Base-by-base conservation (phyloP, 1,284 basidiomycete genomes). In the Mrakiaceae sp. region DNA sequence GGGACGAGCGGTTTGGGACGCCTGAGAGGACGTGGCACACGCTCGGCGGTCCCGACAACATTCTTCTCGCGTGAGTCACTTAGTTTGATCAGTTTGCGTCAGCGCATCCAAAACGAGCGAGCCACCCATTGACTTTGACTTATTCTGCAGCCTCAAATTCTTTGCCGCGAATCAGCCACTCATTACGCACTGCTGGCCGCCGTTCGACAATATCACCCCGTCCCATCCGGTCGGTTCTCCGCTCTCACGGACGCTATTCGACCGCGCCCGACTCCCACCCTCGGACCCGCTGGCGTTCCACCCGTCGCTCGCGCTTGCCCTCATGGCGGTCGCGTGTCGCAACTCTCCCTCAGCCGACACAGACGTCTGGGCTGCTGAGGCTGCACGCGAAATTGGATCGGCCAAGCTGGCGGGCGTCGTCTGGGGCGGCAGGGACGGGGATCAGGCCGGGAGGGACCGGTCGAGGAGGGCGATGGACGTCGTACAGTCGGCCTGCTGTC, bases 391-490 rank as follows among this genome's bases (percentile, higher is more conserved):
- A 44, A 64, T 64, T 39, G 14, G 58, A 11, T 57, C 46, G 5
- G 51, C 57, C 10, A 58, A 57, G 14, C n/a, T 64, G 4, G 51
- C 56, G 49, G 55, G 49, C 40, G 44, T 49, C 39, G 27, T 12
- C 14, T 53, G 14, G 14, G 9, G 7, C 14, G 14, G 14, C 8
- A 53, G 16, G 10, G 50, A 16, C 43, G 27, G 40, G n/a, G 63
- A 44, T 7, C 57, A 64, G 63, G 11, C 53, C 27, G 49, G 46
- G 10, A 57, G n/a, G 6, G 40, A 50, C 14, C 57, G 63, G 12
- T 49, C 46, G 50, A 43, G 63, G 9, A 64, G 55, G 51, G 63
- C 63, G 44, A 48, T 64, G 43, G 63, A 64, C 16, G 47, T 57
- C 39, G 56, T 50, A 39, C 63, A 64, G 51, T 48, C 63, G 11